These are phyloP conservation scores for Nemania serpens DNA, from an alignment of 2,329 filamentous ascomycete species.

Conservation along the genomic window DNA sequence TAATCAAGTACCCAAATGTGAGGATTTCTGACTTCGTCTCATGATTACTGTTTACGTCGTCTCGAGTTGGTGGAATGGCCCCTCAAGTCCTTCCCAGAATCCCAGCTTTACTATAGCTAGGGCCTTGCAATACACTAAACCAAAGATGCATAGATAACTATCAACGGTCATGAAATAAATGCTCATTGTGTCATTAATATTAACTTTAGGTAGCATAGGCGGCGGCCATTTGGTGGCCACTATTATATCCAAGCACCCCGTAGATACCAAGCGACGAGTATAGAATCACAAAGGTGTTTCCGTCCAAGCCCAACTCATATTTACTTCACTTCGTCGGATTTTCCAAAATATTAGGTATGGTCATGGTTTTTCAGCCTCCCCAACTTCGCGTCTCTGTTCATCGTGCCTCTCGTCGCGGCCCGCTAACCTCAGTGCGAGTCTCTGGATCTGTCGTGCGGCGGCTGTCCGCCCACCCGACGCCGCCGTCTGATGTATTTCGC, in stretches of 20 bases:
- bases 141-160: not conserved
- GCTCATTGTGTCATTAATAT: constrained; percentile 13
- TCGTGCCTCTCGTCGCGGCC: constrained; percentile 17
- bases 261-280: not conserved
- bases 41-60: too few relatives aligned
- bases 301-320: not conserved
- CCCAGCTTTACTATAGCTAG: too few relatives aligned
- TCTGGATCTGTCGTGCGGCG: too few relatives aligned
- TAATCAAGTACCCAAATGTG: too few relatives aligned
- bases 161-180: not conserved
- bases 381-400: constrained; percentile 2
- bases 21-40: too few relatives aligned
- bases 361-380: not conserved
- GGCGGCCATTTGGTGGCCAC: not conserved
- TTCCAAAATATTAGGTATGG: not conserved
- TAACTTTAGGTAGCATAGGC: constrained; percentile 2
- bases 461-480: constrained; percentile 3
- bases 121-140: too few relatives aligned
- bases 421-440: constrained; percentile 19
- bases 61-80: too few relatives aligned
- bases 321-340: too few relatives aligned
- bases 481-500: constrained; percentile 24
- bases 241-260: not conserved
- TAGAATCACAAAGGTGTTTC: not conserved
- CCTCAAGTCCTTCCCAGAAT: too few relatives aligned